Evolutionary conservation across 148 eudicot genomes (phyloP), one percentile per base, ranked within the genome.

Genomic region (Fagopyrum homotropicum): DNA sequence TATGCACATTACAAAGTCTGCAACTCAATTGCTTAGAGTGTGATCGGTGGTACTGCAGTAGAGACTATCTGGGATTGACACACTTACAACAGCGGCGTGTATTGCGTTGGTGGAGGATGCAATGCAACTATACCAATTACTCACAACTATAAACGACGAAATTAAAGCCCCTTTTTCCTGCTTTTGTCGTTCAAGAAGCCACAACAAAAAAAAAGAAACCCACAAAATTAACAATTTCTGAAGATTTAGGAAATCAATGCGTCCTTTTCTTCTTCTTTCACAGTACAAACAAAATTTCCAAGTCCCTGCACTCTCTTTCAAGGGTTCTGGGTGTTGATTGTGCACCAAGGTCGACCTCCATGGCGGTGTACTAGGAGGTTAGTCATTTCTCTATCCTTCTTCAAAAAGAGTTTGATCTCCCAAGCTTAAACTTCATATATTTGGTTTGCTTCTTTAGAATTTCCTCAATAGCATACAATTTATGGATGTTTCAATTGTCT

Each of bases 261-360:
- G 10, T 66, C 71, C 30, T 66, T 35, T 66, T 66, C n/a, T 43
- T 66, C 69, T 43, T 63, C 47, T 66, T 66, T 19, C 71, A 57
- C 19, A 19, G 4, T 59, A 7, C 7, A 59, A 7, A 14, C 4
- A 54, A 26, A 22, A 59, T 0, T 22, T 22, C 26, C 26, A 22
- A 22, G 26, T 60, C 10, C 44, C 47, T 19, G 17, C 46, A 66
- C 40, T 66, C 19, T 66, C n/a, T 35, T 66, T 15, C 45, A 35
- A 43, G 71, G 71, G 46, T 66, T 66, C 46, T 35, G 71, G 71
- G 71, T 40, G 61, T 44, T 55, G 26, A 19, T n/a, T 12, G 29
- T 63, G 69, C n/a, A 6, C 26, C 52, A 49, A 12, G 56, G 15
- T 57, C 40, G 40, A 35, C 52, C 9, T 12, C 12, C 52, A 49